phyloP scores from a whole-genome alignment of 1,284 basidiomycete species.

The Omphalotus olearius region DNA sequence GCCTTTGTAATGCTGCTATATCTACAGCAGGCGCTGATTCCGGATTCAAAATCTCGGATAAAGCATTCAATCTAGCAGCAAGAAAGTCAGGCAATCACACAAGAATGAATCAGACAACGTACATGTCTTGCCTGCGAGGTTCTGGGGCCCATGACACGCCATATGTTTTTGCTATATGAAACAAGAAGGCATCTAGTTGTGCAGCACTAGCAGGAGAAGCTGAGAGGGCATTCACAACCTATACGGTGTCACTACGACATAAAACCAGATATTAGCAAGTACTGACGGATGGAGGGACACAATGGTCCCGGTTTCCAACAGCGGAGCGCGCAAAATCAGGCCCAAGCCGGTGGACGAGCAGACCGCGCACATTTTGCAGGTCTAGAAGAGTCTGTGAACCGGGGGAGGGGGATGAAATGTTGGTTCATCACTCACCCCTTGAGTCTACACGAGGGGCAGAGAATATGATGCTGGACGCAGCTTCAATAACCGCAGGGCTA shows the following conservation, averaged over 20 bases:
- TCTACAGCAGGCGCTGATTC: slow-evolving; percentile 50
- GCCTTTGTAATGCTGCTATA: slow-evolving; percentile 43
- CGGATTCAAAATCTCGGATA: slow-evolving; percentile 59
- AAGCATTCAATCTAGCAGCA: slow-evolving; percentile 38
- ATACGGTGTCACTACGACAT: slow-evolving; percentile 12
- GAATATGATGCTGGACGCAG: slow-evolving; percentile 62
- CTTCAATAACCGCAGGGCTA: slow-evolving; percentile 53
- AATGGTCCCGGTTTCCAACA: slow-evolving; percentile 43
- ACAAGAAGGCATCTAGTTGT: slow-evolving; percentile 52
- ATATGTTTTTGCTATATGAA: slow-evolving; percentile 47
- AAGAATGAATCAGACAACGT: slow-evolving; percentile 19
- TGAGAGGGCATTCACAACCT: slow-evolving; percentile 50
- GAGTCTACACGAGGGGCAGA: slow-evolving; percentile 52
- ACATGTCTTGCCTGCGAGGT: slow-evolving; percentile 59
- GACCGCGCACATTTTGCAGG: slow-evolving; percentile 46
- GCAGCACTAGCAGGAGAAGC: slow-evolving; percentile 50
- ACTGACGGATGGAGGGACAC: slow-evolving; percentile 52
- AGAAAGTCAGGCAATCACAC: slow-evolving; percentile 2
- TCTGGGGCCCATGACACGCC: slow-evolving; percentile 62
- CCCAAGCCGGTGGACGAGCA: slow-evolving; percentile 54
- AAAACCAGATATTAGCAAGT: not conserved
- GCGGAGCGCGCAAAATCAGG: slow-evolving; percentile 54
- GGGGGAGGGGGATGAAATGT: not conserved
- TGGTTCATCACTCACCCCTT: slow-evolving; percentile 39
- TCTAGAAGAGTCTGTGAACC: slow-evolving; percentile 36